Base-by-base conservation (phyloP, 495 filamentous ascomycete species). In the Aspergillus campestris region DNA sequence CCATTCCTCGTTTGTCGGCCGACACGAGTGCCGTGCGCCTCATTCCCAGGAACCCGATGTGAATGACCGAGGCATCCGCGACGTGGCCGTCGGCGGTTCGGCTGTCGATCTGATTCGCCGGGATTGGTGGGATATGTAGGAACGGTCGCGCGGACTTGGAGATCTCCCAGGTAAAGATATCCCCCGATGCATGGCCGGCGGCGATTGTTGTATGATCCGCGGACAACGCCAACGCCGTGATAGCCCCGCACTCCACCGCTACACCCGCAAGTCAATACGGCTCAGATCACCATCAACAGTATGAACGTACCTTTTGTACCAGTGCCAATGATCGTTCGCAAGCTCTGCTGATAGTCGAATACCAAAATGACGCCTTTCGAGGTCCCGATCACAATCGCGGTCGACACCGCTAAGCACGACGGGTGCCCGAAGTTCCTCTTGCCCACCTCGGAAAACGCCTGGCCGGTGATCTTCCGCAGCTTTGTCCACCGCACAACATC, bases 91-190 rank as follows among this genome's bases (percentile, higher is more conserved):
- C 90, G 6, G 60, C 61, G 13, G 75, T 77, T 43, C 81, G 74
- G 42, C 78, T 71, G 18, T 84, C 76, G n/a, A 83, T 53, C 47
- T 83, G 80, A 13, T 74, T 69, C 30, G 73, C 60, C 35, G 86
- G 79, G 8, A 94, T 67, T 29, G 89, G 87, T 7, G 83, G 80
- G 12, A 99, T 89, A 38, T 86, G 83, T 31, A 99, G 77, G 55
- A 99, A 99, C 3, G 90, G 92, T 34, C 82, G 77, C 3, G 87
- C 81, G 18, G 85, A 79, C 37, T 82, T 76, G 13, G 81, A 77
- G 24, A 92, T 81, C 57, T 99, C 92, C 92, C 92, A 99, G 2
- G 91, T 97, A 54, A 95, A 99, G 12, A 99, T 96, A 59, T 82
- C 81, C 10, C 92, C 92, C 50, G 81, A 86, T 9, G 81, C 81